Evolutionary conservation across 257 asterid genomes (phyloP).

Genomic region (Lycium barbarum): DNA sequence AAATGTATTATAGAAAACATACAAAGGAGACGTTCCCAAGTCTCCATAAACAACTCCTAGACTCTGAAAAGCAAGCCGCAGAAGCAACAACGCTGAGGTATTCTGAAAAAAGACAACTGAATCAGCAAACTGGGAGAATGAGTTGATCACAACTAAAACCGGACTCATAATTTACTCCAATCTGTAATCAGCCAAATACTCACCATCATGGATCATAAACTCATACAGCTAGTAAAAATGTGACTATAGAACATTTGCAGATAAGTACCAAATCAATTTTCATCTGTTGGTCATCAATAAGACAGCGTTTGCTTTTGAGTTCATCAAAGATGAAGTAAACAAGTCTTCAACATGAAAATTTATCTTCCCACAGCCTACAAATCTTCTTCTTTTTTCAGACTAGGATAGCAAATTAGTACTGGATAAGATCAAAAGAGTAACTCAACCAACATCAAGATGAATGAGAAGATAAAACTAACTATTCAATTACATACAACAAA

Average conservation of each 20-base stretch:
- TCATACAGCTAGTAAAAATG: not conserved
- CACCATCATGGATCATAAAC: constrained; percentile 19
- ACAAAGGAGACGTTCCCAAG: constrained; percentile 96
- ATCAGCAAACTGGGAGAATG: constrained; percentile 24
- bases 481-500: constrained; percentile 9
- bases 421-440: not conserved
- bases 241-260: not conserved
- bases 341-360: not conserved
- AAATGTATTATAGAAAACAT: constrained; percentile 94
- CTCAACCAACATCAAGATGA: constrained; percentile 7
- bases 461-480: not conserved
- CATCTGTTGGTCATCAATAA: not conserved
- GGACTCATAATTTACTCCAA: constrained; percentile 14
- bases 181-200: constrained; percentile 13
- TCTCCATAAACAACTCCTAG: constrained; percentile 98
- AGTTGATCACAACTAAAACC: constrained; percentile 10
- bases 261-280: not conserved
- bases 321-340: not conserved
- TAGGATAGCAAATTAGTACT: not conserved
- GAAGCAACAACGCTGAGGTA: constrained; percentile 75
- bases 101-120: constrained; percentile 57
- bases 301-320: not conserved
- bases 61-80: constrained; percentile 98
- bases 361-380: not conserved
- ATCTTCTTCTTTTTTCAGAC: not conserved